A percentile compares a stretch with the other conserved stretches of the same genome.
phyloP scores from a whole-genome alignment of 2,329 filamentous ascomycete genomes.

The Aureobasidium musti region DNA sequence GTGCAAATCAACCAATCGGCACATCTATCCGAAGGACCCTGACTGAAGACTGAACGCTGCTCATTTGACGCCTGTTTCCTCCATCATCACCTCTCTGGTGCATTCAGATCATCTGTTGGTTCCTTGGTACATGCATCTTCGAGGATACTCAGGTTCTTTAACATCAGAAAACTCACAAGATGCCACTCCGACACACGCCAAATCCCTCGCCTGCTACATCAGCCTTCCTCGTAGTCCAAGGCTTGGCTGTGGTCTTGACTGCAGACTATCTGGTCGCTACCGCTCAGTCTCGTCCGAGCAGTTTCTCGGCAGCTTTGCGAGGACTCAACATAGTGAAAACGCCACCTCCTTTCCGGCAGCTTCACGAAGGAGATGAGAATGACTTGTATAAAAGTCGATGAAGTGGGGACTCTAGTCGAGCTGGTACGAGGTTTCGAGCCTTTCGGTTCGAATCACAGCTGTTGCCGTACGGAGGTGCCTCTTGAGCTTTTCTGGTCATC shows the following conservation, averaged over 20 bases:
- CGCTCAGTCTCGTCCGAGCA: conserved; percentile 17
- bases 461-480: background rate
- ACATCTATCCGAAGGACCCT: background rate
- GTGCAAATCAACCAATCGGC: background rate
- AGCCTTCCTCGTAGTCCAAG: conserved; percentile 41
- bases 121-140: background rate
- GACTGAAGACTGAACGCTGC: too few relatives aligned
- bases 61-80: too few relatives aligned
- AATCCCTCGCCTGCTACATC: conserved; percentile 38
- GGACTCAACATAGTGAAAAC: conserved; percentile 4
- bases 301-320: conserved; percentile 10
- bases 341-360: conserved; percentile 8
- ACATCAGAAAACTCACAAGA: background rate
- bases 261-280: conserved; percentile 20
- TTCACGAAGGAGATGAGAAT: background rate
- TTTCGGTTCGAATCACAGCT: background rate
- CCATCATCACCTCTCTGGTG: background rate
- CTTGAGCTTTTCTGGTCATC: background rate
- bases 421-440: background rate
- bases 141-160: background rate
- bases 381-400: background rate
- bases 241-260: conserved; percentile 39
- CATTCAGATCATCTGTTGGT: background rate
- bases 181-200: conserved; percentile 37
- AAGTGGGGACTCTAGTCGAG: background rate